A percentile compares a stretch with the other conserved stretches of the same genome.
These are phyloP conservation scores for Solanum boliviense DNA, from an alignment of 257 asterid genomes.

Conservation along the genomic window DNA sequence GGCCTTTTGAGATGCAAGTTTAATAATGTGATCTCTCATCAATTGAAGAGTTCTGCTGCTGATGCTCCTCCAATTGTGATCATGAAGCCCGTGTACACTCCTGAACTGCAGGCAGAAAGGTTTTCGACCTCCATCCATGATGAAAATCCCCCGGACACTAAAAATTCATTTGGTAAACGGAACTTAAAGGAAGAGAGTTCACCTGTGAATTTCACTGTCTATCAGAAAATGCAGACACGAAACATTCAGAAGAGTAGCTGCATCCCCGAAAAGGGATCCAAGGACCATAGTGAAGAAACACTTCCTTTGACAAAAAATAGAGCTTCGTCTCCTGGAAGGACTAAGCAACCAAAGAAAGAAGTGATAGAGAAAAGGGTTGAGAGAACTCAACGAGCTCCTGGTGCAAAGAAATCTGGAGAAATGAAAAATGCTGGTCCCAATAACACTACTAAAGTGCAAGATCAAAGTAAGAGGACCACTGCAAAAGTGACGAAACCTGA, in stretches of 20 bases:
- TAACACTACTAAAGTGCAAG: neutral
- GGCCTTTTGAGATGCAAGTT: constrained; percentile 35
- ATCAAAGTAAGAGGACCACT: neutral
- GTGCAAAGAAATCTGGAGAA: neutral
- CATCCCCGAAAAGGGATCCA: neutral
- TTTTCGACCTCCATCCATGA: neutral
- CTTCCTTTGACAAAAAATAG: neutral
- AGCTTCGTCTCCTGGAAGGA: neutral
- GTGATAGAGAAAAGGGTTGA: neutral
- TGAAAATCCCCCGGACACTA: neutral
- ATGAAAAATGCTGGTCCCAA: neutral
- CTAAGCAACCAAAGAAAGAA: constrained; percentile 1
- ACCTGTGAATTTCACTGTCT: neutral
- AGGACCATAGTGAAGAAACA: neutral
- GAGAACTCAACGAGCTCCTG: neutral
- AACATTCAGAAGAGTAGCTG: neutral
- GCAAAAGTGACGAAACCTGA: constrained; percentile 3
- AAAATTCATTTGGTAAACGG: neutral
- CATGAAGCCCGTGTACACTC: neutral
- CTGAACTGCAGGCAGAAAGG: neutral
- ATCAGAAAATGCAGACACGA: neutral
- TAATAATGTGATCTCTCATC: neutral
- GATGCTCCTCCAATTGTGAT: constrained; percentile 27
- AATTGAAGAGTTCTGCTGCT: neutral
- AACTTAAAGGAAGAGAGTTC: neutral